phyloP scores from a whole-genome alignment of 352 stramenopile genomes.

The Pythium rishiriense region DNA sequence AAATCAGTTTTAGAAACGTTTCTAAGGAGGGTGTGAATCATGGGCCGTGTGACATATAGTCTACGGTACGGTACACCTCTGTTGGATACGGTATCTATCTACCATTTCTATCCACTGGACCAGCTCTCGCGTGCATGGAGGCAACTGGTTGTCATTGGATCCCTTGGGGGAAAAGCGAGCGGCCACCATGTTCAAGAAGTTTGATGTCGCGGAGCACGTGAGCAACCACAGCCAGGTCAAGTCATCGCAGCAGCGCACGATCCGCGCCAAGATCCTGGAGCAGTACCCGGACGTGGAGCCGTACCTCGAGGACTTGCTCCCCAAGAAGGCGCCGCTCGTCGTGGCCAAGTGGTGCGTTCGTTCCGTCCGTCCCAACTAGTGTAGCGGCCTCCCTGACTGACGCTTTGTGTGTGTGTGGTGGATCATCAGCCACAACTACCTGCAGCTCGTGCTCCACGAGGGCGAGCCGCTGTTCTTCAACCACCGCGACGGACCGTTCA shows the following conservation, averaged over 20 bases:
- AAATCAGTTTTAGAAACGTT: conserved; percentile 29
- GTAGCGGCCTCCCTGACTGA: conserved; percentile 16
- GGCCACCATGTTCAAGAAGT: conserved; percentile 93
- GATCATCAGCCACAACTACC: conserved; percentile 72
- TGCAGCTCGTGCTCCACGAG: conserved; percentile 89
- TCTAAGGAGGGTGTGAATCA: conserved; percentile 2
- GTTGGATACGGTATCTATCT: conserved; percentile 6
- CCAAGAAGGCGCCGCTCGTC: conserved; percentile 94
- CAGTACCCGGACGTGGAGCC: conserved; percentile 92
- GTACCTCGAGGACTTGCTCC: conserved; percentile 86
- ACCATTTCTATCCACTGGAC: conserved; percentile 20
- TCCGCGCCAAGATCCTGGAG: conserved; percentile 93
- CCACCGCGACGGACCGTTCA: conserved; percentile 95
- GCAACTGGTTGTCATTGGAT: conserved; percentile 16
- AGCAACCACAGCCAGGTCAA: conserved; percentile 97
- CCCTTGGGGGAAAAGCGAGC: background rate
- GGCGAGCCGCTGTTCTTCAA: conserved; percentile 96
- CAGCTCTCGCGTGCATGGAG: no score
- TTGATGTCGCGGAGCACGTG: conserved; percentile 93
- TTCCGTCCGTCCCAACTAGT: background rate
- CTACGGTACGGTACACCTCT: conserved; percentile 10
- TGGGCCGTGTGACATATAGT: background rate
- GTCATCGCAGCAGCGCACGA: conserved; percentile 94
- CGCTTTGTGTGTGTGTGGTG: conserved; percentile 10
- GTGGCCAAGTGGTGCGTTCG: conserved; percentile 86